These are phyloP conservation scores for Trichophyton equinum DNA, from an alignment of 2,329 filamentous ascomycete genomes.

Conservation along the genomic window DNA sequence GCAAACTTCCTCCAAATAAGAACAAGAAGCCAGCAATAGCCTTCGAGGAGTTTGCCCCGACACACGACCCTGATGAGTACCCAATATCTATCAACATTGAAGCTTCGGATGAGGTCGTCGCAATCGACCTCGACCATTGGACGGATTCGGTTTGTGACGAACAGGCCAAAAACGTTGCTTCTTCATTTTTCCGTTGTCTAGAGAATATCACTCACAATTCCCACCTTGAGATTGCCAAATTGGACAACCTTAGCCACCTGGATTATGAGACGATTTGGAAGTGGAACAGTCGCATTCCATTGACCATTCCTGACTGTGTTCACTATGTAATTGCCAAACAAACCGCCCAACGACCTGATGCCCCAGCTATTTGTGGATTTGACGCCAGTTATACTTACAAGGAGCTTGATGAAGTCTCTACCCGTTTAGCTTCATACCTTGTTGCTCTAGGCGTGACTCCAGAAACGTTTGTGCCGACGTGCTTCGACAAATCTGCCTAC, in stretches of 20 bases:
- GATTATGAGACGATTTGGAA: slow-evolving; percentile 21
- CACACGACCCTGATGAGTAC: slow-evolving; percentile 39
- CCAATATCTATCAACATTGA: slow-evolving; percentile 39
- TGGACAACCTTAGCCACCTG: slow-evolving; percentile 29
- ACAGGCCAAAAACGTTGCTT: slow-evolving; percentile 29
- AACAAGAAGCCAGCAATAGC: slow-evolving; percentile 20
- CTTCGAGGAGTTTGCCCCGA: slow-evolving; percentile 29
- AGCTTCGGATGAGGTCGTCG: slow-evolving; percentile 29
- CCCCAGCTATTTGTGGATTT: slow-evolving; percentile 16
- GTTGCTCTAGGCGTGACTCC: slow-evolving; percentile 11
- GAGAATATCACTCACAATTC: slow-evolving; percentile 28
- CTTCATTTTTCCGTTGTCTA: slow-evolving; percentile 26
- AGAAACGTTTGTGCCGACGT: slow-evolving; percentile 12
- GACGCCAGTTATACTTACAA: slow-evolving; percentile 16
- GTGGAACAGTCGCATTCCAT: slow-evolving; percentile 21
- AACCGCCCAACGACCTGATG: slow-evolving; percentile 13
- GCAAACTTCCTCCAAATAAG: slow-evolving; percentile 27
- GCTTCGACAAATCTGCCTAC: slow-evolving; percentile 16
- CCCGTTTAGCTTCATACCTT: slow-evolving; percentile 10
- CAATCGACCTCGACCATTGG: slow-evolving; percentile 33
- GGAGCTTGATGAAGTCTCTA: slow-evolving; percentile 16
- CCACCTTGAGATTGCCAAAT: slow-evolving; percentile 21
- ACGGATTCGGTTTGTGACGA: slow-evolving; percentile 27
- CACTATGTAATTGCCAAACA: slow-evolving; percentile 21
- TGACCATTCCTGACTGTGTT: slow-evolving; percentile 18